Evolutionary conservation across 129 eudicot genomes (phyloP).

Genomic region (Pseudognaphalium luteoalbum): DNA sequence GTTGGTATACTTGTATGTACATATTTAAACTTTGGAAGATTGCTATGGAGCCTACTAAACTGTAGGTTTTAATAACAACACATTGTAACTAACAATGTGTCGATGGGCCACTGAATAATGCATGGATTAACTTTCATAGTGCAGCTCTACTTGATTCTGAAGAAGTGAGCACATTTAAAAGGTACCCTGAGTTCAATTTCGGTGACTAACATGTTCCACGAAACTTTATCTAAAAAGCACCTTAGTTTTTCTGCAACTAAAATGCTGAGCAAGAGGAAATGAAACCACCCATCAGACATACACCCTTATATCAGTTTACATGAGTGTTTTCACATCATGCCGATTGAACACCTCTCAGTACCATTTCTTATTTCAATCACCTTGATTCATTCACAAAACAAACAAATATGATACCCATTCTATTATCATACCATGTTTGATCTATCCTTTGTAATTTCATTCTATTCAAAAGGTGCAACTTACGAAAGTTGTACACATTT

Average conservation of each 20-base stretch:
- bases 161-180: neutral
- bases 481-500: neutral
- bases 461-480: neutral
- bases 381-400: too few relatives aligned
- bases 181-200: neutral
- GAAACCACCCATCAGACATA: neutral
- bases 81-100: too few relatives aligned
- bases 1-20: neutral
- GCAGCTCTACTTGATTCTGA: too few relatives aligned
- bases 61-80: too few relatives aligned
- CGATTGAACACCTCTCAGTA: neutral
- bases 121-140: neutral
- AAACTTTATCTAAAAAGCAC: too few relatives aligned
- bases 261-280: too few relatives aligned
- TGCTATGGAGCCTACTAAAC: too few relatives aligned
- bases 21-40: neutral
- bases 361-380: too few relatives aligned
- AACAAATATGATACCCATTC: neutral
- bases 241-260: too few relatives aligned
- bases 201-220: too few relatives aligned
- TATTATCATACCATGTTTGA: neutral
- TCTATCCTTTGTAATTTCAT: neutral
- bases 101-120: too few relatives aligned
- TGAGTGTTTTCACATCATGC: neutral
- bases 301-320: too few relatives aligned